Conservation (phyloP, 2,329 filamentous ascomycete genomes). For the Alternaria atra region DNA sequence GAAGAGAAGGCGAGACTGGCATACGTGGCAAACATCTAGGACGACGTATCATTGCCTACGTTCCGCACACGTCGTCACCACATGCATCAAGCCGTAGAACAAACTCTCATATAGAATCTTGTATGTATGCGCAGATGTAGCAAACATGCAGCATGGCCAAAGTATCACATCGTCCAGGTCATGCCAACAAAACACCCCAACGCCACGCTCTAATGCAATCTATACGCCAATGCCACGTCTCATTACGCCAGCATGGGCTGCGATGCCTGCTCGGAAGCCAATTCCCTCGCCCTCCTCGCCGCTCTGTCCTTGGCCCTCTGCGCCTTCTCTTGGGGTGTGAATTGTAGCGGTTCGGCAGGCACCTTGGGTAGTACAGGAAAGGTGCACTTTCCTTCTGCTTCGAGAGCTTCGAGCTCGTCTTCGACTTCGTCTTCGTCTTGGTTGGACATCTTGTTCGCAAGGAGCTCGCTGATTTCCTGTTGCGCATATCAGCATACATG, state of each 20-base stretch:
- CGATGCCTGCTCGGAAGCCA: conserved; percentile 42
- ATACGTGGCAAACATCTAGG: conserved; percentile 13
- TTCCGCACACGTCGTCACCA: conserved; percentile 31
- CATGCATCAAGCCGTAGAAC: conserved; percentile 1
- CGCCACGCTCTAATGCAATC: conserved; percentile 48
- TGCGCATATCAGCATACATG: conserved; percentile 8
- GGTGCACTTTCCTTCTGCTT: conserved; percentile 65
- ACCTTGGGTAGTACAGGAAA: conserved; percentile 50
- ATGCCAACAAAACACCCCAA: conserved; percentile 31
- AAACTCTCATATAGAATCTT: not conserved
- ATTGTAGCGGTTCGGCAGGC: conserved; percentile 45
- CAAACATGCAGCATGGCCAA: conserved; percentile 8
- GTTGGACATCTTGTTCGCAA: conserved; percentile 86
- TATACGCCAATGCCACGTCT: conserved; percentile 16
- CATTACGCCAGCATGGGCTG: conserved; percentile 50
- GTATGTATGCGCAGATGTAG: not conserved
- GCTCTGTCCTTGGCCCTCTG: conserved; percentile 45
- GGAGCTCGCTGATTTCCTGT: conserved; percentile 91
- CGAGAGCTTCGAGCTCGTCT: conserved; percentile 86
- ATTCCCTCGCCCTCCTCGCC: conserved; percentile 43
- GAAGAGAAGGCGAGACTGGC: conserved; percentile 9
- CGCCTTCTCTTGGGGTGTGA: conserved; percentile 40
- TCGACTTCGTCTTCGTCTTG: conserved; percentile 98
- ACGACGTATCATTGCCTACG: conserved; percentile 10
- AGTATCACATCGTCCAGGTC: not conserved